phyloP scores from a whole-genome alignment of 306 rosid species.

The barrel medic (Medicago truncatula) region MtrunA17r5.0-ANR NC_053049.1:46222501-46223000 shows the following conservation, averaged over 20 bases:
- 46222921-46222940: slow-evolving; percentile 49
- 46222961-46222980: slow-evolving; percentile 69
- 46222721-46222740: slow-evolving; percentile 42
- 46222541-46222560: slow-evolving; percentile 43
- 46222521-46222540: slow-evolving; percentile 53
- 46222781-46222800: slow-evolving; percentile 39
- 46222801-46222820: slow-evolving; percentile 50
- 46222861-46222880: slow-evolving; percentile 45
- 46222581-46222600: slow-evolving; percentile 50
- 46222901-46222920: slow-evolving; percentile 54
- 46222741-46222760: slow-evolving; percentile 44
- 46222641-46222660: slow-evolving; percentile 76
- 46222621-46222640: slow-evolving; percentile 54
- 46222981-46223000: slow-evolving; percentile 24
- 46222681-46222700: slow-evolving; percentile 65
- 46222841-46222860: slow-evolving; percentile 38
- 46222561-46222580: slow-evolving; percentile 37
- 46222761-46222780: slow-evolving; percentile 41
- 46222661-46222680: slow-evolving; percentile 88
- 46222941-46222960: slow-evolving; percentile 56
- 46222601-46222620: slow-evolving; percentile 61
- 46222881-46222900: slow-evolving; percentile 41
- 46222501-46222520: slow-evolving; percentile 49
- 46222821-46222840: slow-evolving; percentile 43
- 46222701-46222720: slow-evolving; percentile 53